Conservation (phyloP, 1,284 basidiomycete species). For the Pterulicium gracile region DNA sequence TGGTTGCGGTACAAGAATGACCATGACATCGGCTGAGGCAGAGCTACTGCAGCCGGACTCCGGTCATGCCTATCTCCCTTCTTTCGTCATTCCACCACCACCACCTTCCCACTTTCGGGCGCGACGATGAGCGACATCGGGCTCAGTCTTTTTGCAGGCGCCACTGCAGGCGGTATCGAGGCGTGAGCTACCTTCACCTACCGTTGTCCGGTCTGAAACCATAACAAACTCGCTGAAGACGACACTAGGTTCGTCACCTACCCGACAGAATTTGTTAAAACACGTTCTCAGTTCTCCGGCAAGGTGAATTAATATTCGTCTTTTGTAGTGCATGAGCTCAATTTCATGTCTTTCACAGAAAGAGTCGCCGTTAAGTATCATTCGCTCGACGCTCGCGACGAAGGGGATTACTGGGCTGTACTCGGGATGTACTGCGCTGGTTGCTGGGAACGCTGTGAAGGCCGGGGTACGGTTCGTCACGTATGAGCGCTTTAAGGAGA, state of each 20-base stretch:
- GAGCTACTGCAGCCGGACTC: no score
- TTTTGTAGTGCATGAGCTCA: background rate
- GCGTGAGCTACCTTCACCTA: slow-evolving; percentile 42
- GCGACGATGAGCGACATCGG: background rate
- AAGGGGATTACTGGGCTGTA: slow-evolving; percentile 76
- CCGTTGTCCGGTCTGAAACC: background rate
- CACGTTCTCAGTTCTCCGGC: slow-evolving; percentile 71
- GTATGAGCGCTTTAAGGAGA: slow-evolving; percentile 88
- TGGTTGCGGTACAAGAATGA: no score
- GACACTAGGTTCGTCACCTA: slow-evolving; percentile 66
- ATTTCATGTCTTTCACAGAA: no score
- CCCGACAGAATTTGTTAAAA: slow-evolving; percentile 91
- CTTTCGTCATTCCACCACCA: no score
- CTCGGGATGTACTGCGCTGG: slow-evolving; percentile 77
- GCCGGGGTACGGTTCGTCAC: slow-evolving; percentile 92
- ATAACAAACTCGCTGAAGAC: slow-evolving; percentile 23
- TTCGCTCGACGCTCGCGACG: slow-evolving; percentile 57
- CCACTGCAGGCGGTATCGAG: slow-evolving; percentile 89
- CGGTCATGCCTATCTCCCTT: no score
- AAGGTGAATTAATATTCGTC: slow-evolving; percentile 33
- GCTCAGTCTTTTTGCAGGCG: slow-evolving; percentile 58
- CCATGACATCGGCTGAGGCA: no score
- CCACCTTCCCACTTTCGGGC: no score
- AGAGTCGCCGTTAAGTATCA: slow-evolving; percentile 58
- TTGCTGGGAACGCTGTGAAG: slow-evolving; percentile 85